Evolutionary conservation across 441 rosid species (phyloP), one percentile per base, ranked within the genome.

Genomic region (Manihot esculenta): DNA sequence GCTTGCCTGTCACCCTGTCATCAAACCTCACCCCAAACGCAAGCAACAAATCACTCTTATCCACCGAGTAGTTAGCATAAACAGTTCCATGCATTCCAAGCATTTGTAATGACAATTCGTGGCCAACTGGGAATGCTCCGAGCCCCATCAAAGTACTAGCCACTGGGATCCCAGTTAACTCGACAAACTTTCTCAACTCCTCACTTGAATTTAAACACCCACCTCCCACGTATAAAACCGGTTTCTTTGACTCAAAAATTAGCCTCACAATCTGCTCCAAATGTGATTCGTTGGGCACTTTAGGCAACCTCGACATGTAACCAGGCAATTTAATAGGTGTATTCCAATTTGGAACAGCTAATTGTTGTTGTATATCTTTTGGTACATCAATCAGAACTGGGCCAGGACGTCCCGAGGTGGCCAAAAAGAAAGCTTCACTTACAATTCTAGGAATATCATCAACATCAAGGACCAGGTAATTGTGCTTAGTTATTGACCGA

Each of bases 41-140:
- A 27, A 94, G 88, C 81, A 94, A 73, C 73, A 94, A 27, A 83
- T 92, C 99, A 76, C 90, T 77, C 68, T 88, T 80, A 41, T 92
- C 98, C 68, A 94, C 92, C 8, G 99, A 84, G 82, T 94, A 92
- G 67, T 94, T 94, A 0, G 97, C 99, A 67, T 78, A 90, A 47
- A 94, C 97, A 9, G 98, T 90, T n/a, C 99, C 99, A 55, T 92
- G 99, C 99, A 95, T 92, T 23, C 99, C 99, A 64, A 95, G 92
- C 99, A 95, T 92, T 47, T 83, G 90, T 56, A 95, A 69, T 0
- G 99, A 92, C 73, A 92, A 66, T 2, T 89, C 89, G 78, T 85
- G 86, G 0, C 83, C 68, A 65, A 82, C 74, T 0, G 97, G 94
- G 69, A 76, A 92, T 0, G 93, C 71, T 0, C 99, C 99, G 13